A percentile compares a stretch with the other conserved stretches of the same genome.
phyloP scores from a whole-genome alignment of 345 rosid species.

The Linum lewisii region DNA sequence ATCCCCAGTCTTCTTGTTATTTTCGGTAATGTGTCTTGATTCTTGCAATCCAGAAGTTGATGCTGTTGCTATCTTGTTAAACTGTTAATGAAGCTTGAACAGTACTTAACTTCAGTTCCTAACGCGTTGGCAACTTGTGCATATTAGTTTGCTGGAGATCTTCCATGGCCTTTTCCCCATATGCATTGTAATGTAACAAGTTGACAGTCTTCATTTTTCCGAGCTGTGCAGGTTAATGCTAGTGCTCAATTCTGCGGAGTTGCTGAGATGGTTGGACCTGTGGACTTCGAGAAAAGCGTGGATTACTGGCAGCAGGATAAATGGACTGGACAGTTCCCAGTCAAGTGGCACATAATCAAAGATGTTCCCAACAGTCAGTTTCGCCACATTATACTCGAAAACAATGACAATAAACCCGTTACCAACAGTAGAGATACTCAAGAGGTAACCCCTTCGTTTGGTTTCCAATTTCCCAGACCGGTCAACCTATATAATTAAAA shows the following conservation, averaged over 20 bases:
- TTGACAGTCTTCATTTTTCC: neutral
- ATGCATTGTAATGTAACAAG: neutral
- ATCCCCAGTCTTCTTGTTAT: constrained; percentile 60
- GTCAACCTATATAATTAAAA: neutral
- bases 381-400: constrained; percentile 69
- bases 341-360: constrained; percentile 73
- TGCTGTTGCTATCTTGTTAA: neutral
- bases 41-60: constrained; percentile 9
- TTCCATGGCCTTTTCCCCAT: neutral
- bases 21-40: constrained; percentile 43
- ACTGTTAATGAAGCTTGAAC: neutral
- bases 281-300: constrained; percentile 66
- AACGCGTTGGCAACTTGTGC: neutral
- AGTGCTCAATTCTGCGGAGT: constrained; percentile 86
- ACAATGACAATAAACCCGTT: constrained; percentile 77
- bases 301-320: constrained; percentile 90
- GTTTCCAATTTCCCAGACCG: neutral
- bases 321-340: constrained; percentile 84
- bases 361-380: constrained; percentile 79
- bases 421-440: constrained; percentile 92
- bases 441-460: constrained; percentile 41
- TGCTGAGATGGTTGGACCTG: constrained; percentile 85
- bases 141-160: neutral
- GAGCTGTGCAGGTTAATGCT: constrained; percentile 52
- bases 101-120: neutral